Evolutionary conservation across 352 stramenopile species (phyloP).

Genomic region (Blastocystis sp.): DNA sequence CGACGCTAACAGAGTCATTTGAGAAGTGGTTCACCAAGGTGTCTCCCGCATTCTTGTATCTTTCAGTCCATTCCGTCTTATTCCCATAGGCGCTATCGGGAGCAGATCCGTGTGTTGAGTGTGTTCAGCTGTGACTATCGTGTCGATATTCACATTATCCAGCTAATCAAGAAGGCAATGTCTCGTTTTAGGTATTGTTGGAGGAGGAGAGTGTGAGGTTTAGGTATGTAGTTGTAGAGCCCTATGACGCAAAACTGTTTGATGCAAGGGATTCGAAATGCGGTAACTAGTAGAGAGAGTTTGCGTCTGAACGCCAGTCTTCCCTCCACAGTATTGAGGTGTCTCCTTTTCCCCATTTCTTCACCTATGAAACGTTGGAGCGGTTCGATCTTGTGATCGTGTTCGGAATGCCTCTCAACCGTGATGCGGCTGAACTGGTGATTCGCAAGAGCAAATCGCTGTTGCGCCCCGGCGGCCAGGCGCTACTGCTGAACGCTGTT

Average conservation of each 20-base stretch:
- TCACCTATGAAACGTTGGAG: constrained; percentile 63
- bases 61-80: neutral
- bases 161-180: constrained; percentile 33
- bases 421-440: constrained; percentile 14
- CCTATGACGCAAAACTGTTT: constrained; percentile 17
- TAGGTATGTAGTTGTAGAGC: constrained; percentile 68
- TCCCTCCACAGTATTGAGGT: constrained; percentile 46
- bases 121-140: constrained; percentile 37
- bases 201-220: neutral
- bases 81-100: constrained; percentile 18
- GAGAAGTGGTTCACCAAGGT: constrained; percentile 53
- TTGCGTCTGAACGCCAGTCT: neutral
- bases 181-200: constrained; percentile 55
- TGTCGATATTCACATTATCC: constrained; percentile 36
- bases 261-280: neutral
- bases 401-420: constrained; percentile 55
- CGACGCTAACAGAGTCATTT: constrained; percentile 16
- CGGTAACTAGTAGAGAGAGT: constrained; percentile 2
- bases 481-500: constrained; percentile 34
- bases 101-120: constrained; percentile 67
- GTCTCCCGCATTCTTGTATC: constrained; percentile 52
- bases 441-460: constrained; percentile 62
- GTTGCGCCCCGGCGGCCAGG: constrained; percentile 48
- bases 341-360: constrained; percentile 67
- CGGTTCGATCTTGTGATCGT: constrained; percentile 64